These are phyloP conservation scores for Pseudisothecium myosuroides DNA, from an alignment of 225 moss, liverwort and hornwort genomes.

Conservation along the genomic window DNA sequence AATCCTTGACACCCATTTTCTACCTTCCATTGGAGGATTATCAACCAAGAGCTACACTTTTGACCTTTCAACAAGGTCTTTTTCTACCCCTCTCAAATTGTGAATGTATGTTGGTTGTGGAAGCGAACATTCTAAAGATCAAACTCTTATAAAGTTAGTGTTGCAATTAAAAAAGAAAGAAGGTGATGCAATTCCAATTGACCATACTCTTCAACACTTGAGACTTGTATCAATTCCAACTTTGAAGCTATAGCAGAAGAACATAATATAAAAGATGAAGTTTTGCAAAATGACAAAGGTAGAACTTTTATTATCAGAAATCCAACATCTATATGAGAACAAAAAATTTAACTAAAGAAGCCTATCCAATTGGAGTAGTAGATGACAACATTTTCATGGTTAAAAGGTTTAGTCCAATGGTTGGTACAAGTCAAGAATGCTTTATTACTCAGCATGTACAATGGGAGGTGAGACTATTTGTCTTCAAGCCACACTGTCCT, in stretches of 20 bases:
- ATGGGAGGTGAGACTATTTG: constrained; percentile 33
- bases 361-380: neutral
- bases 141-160: constrained; percentile 9
- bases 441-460: constrained; percentile 38
- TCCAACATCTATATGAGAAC: neutral
- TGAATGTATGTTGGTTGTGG: constrained; percentile 13
- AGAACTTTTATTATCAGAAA: neutral
- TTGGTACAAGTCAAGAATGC: constrained; percentile 22
- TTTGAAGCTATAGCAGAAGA: neutral
- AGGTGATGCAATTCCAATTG: neutral
- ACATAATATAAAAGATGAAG: neutral
- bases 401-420: constrained; percentile 44
- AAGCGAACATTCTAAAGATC: constrained; percentile 2
- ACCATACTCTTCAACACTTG: neutral
- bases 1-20: neutral
- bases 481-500: constrained; percentile 37
- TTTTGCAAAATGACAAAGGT: neutral
- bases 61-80: neutral
- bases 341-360: neutral
- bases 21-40: neutral
- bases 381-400: neutral
- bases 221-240: neutral
- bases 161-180: constrained; percentile 1
- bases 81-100: constrained; percentile 1
- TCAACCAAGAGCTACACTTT: neutral